These are phyloP conservation scores for Fusarium zealandicum DNA, from an alignment of 2,329 filamentous ascomycete species.

Conservation along the genomic window DNA sequence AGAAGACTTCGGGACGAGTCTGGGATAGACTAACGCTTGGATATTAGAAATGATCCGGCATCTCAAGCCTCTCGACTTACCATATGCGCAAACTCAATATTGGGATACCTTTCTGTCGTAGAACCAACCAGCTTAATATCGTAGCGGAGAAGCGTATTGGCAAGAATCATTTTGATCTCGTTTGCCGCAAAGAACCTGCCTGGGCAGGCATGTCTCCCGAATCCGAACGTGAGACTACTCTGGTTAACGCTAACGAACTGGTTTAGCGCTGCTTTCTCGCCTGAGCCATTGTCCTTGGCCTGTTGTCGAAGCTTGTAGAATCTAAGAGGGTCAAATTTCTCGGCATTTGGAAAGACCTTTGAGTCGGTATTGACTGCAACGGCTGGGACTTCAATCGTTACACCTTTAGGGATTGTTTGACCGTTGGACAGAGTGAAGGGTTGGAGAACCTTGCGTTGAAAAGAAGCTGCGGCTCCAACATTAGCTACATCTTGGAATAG, in stretches of 20 bases:
- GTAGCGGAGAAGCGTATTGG: conserved; percentile 51
- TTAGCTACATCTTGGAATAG: not conserved
- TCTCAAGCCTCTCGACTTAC: not conserved
- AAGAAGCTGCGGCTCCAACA: conserved; percentile 45
- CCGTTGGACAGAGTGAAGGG: conserved; percentile 62
- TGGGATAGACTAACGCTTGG: not conserved
- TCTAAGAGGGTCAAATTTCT: conserved; percentile 53
- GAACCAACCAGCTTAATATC: conserved; percentile 41
- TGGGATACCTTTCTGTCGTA: conserved; percentile 13
- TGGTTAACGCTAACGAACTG: conserved; percentile 53
- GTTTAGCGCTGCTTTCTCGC: conserved; percentile 38
- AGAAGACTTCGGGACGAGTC: not conserved
- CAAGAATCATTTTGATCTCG: conserved; percentile 55
- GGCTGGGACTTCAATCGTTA: conserved; percentile 52
- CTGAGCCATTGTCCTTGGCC: conserved; percentile 15
- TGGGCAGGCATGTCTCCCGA: conserved; percentile 51
- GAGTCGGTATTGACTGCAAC: conserved; percentile 49
- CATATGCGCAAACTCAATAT: conserved; percentile 20
- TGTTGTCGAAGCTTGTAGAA: conserved; percentile 51
- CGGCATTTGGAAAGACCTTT: conserved; percentile 42
- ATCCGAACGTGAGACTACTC: conserved; percentile 48
- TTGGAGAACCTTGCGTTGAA: conserved; percentile 58
- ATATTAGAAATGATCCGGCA: not conserved
- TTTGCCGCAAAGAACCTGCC: conserved; percentile 55
- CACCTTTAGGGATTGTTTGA: conserved; percentile 55